Base-by-base conservation (phyloP, 2,329 filamentous ascomycete species). In the Microdochium bolleyi region DNA sequence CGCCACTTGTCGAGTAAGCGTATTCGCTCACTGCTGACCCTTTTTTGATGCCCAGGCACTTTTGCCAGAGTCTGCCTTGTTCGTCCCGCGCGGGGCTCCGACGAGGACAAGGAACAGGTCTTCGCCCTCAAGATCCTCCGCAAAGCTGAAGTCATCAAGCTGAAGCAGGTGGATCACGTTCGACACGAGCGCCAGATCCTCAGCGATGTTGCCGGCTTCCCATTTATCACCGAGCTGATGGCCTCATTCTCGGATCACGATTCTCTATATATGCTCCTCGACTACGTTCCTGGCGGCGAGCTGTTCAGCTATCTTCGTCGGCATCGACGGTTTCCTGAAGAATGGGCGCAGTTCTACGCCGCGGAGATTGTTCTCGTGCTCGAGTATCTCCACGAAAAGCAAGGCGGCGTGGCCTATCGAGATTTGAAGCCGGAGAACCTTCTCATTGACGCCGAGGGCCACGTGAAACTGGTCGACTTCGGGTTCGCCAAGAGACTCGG, bases 121-220 rank as follows among this genome's bases (percentile, higher is more conserved):
- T 92, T 85, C 69, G 88, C 88, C 48, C 77, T 92, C 62, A 92
- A 92, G 76, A 89, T 91, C 53, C 70, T 92, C 58, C 83, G 87
- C 57, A 86, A 86, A 64, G 77, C 81, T 52, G 79, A 85, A 62
- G 72, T 94, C 48, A 87, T 94, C 67, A 85, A 85, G 57, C 79
- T 92, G 54, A 92, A 92, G 75, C 89, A 94, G 65, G 85, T 92
- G 60, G 88, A 92, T 70, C 89, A 94, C 69, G 88, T 92, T 52
- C 85, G 87, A 56, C 88, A 92, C 70, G 89, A 94, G 75, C 85
- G 88, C 61, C 81, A 84, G 57, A 85, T 92, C 60, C 82, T 94
- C 51, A 81, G 83, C 62, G 84, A 88, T 58, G 86, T 92, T 49
- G 84, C 86, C 49, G 88, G 88, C 24, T 85, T 92, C 65, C 89